Base-by-base conservation (phyloP, 148 eudicot species). In the Rhododendron henanense region DNA sequence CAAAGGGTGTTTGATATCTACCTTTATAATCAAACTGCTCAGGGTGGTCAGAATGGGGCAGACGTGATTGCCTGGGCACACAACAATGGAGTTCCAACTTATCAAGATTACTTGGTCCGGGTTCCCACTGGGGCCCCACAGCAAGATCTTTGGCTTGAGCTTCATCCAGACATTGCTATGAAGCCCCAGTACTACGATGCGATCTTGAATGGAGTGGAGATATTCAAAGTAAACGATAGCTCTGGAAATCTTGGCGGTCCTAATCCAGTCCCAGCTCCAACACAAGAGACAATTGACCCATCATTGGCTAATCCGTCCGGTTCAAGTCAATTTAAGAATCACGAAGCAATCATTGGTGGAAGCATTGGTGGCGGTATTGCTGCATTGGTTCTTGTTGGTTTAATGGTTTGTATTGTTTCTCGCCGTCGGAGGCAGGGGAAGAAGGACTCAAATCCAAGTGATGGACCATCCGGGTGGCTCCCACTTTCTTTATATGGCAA, bases 401-500 rank as follows among this genome's bases (percentile, higher is more conserved):
- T 96, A 57, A 79, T 91, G 18, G 92, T 91, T 76, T 96, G 96
- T 88, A 44, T 78, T 82, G 79, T 95, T 51, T 85, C 86, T 78
- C 91, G 92, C 41, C 90, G 94, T 28, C 90, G 87, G 5, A 91
- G 84, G 87, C 88, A 88, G 79, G 90, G 90, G 45, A 96, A 92
- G 48, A 96, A 92, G 90, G 91, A 90, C 83, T 90, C 97, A 13
- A 96, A 81, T 85, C 88, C 97, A 39, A 93, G 98, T 75, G 98
- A 95, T 81, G 98, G 96, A 21, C 95, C 97, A 75, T 93, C 97
- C 2, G 95, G 93, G 44, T 96, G 99, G 99, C 99, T 96, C 51
- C 99, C 99, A n/a, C 93, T 96, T 85, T 95, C 99, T 48, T 78
- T 96, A 25, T 95, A 95, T 87, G 98, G 98, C 81, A 93, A 96